A percentile compares a stretch with the other conserved stretches of the same genome.
Evolutionary conservation across 129 eudicot species (phyloP).

Genomic region (Centrapalus pauciflorus): DNA sequence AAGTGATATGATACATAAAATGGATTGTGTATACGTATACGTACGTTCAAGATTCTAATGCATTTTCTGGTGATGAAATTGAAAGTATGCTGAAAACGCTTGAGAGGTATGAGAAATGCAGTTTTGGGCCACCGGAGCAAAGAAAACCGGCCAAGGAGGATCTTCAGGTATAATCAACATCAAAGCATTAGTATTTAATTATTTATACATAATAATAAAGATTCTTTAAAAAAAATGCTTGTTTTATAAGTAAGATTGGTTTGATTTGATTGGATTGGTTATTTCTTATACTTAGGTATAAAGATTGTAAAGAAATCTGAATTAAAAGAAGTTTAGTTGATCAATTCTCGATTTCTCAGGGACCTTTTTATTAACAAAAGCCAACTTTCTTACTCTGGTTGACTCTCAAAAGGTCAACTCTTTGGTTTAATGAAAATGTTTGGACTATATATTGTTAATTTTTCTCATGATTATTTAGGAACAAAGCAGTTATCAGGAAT

Average conservation of each 20-base stretch:
- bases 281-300: no score
- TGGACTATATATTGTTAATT: neutral
- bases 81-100: conserved; percentile 52
- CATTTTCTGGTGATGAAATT: neutral
- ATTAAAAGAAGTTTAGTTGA: no score
- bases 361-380: conserved; percentile 3
- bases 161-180: conserved; percentile 27
- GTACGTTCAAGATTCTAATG: neutral
- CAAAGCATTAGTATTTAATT: neutral
- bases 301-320: no score
- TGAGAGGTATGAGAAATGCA: conserved; percentile 55
- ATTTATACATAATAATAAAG: no score
- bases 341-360: no score
- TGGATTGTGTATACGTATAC: no score
- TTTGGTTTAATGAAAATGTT: neutral
- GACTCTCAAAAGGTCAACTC: conserved; percentile 11
- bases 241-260: no score
- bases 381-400: conserved; percentile 8
- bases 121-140: conserved; percentile 55
- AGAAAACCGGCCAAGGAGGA: conserved; percentile 44
- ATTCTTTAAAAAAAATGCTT: neutral
- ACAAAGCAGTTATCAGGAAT: conserved; percentile 55
- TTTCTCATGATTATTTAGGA: conserved; percentile 30
- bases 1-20: no score
- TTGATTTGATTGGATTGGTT: no score